phyloP scores from a whole-genome alignment of 1,284 basidiomycete species.

The Vanrija sp. region DNA sequence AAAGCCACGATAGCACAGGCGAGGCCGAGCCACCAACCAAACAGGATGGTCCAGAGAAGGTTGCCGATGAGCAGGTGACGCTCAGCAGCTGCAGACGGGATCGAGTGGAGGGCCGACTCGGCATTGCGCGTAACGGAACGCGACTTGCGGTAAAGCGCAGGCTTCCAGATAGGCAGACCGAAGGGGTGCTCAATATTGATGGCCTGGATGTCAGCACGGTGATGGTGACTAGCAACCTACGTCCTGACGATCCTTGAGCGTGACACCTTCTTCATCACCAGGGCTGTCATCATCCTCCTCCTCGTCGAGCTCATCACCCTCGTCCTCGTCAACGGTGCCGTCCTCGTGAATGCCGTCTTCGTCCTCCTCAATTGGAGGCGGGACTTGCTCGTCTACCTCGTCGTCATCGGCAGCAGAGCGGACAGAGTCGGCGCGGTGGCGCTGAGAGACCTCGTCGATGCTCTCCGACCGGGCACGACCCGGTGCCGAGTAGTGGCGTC shows the following conservation, averaged over 20 bases:
- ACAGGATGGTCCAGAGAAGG: slow-evolving; percentile 79
- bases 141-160: slow-evolving; percentile 96
- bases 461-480: not conserved
- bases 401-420: slow-evolving; percentile 20
- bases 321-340: slow-evolving; percentile 26
- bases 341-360: slow-evolving; percentile 1
- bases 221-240: slow-evolving; percentile 50
- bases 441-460: slow-evolving; percentile 9
- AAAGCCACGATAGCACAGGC: slow-evolving; percentile 65
- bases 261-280: slow-evolving; percentile 75
- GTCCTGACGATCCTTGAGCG: slow-evolving; percentile 92
- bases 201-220: slow-evolving; percentile 42
- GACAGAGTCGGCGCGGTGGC: slow-evolving; percentile 17
- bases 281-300: slow-evolving; percentile 32
- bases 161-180: slow-evolving; percentile 99
- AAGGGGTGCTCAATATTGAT: slow-evolving; percentile 99
- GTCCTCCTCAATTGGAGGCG: slow-evolving; percentile 32
- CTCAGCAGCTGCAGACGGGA: slow-evolving; percentile 87
- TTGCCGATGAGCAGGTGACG: slow-evolving; percentile 88
- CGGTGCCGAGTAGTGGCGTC: not conserved
- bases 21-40: slow-evolving; percentile 87
- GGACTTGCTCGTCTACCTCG: slow-evolving; percentile 25
- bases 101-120: slow-evolving; percentile 85
- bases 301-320: slow-evolving; percentile 37
- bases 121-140: slow-evolving; percentile 94